These are phyloP conservation scores for Hymenoscyphus scutula DNA, from an alignment of 2,329 filamentous ascomycete species.

Conservation along the genomic window DNA sequence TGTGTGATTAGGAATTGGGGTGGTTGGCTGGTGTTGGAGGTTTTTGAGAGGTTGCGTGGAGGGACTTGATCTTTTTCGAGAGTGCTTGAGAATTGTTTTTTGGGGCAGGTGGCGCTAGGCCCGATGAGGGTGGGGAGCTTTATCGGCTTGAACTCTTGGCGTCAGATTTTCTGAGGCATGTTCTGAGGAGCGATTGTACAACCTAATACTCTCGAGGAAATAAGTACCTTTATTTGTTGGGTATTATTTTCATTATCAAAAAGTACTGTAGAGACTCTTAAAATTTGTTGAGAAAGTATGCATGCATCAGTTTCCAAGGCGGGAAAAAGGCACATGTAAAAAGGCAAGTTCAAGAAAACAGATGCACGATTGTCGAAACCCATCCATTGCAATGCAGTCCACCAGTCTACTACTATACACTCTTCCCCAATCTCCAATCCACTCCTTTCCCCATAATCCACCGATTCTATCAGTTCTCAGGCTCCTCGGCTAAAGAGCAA, in stretches of 20 bases:
- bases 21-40: neutral
- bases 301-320: neutral
- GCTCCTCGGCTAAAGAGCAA: slow-evolving; percentile 26
- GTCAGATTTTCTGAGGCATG: too few relatives aligned
- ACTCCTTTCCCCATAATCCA: slow-evolving; percentile 16
- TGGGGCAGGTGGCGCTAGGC: slow-evolving; percentile 7
- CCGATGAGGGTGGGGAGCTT: slow-evolving; percentile 6
- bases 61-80: neutral
- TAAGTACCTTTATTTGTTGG: too few relatives aligned
- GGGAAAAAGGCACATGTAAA: neutral
- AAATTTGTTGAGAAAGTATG: too few relatives aligned
- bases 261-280: too few relatives aligned
- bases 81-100: slow-evolving; percentile 3
- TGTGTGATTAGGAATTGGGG: slow-evolving; percentile 12
- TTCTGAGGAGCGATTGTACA: neutral
- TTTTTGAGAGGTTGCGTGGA: slow-evolving; percentile 3
- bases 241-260: too few relatives aligned
- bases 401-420: slow-evolving; percentile 35
- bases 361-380: slow-evolving; percentile 13
- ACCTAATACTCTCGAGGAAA: too few relatives aligned
- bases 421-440: slow-evolving; percentile 14
- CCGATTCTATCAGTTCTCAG: slow-evolving; percentile 15
- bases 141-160: neutral
- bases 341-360: neutral
- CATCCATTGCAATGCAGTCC: slow-evolving; percentile 29